Percentiles rank a stretch among this genome's conserved stretches.
These are phyloP conservation scores for Passiflora organensis DNA, from an alignment of 345 rosid species.

Conservation along the genomic window DNA sequence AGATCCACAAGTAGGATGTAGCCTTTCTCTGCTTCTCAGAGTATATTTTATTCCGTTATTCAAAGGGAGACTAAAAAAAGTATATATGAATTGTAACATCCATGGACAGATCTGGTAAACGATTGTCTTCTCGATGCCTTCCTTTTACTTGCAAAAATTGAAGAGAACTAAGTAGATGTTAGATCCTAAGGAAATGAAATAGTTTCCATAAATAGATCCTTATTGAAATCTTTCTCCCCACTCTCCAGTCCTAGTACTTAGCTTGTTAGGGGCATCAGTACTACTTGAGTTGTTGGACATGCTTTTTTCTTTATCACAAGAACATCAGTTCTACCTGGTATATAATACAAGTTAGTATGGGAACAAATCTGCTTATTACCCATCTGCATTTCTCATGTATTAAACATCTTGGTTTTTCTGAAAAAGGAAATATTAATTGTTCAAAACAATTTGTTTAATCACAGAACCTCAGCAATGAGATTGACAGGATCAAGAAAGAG, in stretches of 20 bases:
- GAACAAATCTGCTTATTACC: slow-evolving; percentile 7
- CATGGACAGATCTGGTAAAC: slow-evolving; percentile 43
- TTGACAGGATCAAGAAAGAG: slow-evolving; percentile 78
- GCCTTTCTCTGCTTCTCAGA: not conserved
- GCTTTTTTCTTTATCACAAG: not conserved
- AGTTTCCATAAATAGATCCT: slow-evolving; percentile 11
- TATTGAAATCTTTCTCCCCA: too few species aligned
- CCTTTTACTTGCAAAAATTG: slow-evolving; percentile 26
- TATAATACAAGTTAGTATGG: not conserved
- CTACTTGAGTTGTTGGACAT: not conserved
- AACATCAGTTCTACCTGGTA: slow-evolving; percentile 7
- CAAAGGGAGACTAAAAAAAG: slow-evolving; percentile 18
- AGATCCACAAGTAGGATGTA: slow-evolving; percentile 53
- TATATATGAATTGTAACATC: slow-evolving; percentile 26
- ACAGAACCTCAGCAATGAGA: slow-evolving; percentile 69
- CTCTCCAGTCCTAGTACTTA: too few species aligned
- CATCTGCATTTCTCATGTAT: not conserved
- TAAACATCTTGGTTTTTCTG: not conserved
- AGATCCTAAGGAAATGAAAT: slow-evolving; percentile 9
- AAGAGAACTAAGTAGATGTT: not conserved
- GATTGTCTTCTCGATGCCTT: slow-evolving; percentile 9
- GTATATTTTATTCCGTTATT: slow-evolving; percentile 12
- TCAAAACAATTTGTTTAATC: too few species aligned
- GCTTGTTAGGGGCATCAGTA: too few species aligned
- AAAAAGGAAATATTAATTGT: not conserved